Conservation (phyloP, 305 asterid genomes). For the Fraxinus albicans region DNA sequence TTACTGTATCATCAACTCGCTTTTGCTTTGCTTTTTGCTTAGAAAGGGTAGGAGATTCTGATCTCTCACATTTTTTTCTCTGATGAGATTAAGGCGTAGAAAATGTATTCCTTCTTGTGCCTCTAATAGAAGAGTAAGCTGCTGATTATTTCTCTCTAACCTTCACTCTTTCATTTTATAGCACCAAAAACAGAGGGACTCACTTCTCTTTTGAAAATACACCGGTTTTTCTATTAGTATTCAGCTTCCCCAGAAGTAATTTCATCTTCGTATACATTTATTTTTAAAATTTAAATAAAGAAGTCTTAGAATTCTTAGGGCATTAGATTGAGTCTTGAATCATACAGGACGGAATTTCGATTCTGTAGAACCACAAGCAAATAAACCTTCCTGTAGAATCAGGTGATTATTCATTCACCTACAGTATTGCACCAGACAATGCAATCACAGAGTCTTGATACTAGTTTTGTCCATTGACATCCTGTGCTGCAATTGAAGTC, state of each 20-base stretch:
- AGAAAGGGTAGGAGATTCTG: slow-evolving; percentile 32
- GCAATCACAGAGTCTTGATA: neutral
- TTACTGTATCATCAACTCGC: slow-evolving; percentile 34
- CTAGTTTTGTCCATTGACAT: neutral
- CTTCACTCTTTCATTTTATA: neutral
- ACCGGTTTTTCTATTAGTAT: neutral
- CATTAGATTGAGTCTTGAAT: neutral
- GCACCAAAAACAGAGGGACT: neutral
- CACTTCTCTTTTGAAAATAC: slow-evolving; percentile 14
- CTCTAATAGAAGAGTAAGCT: slow-evolving; percentile 65
- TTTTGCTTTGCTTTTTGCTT: slow-evolving; percentile 26
- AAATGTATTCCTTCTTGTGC: slow-evolving; percentile 80
- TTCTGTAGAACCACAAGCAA: neutral
- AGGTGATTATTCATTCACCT: neutral
- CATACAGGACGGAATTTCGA: neutral
- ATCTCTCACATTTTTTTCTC: slow-evolving; percentile 33
- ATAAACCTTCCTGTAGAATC: neutral
- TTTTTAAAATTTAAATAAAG: neutral
- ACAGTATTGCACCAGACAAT: neutral
- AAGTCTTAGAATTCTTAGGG: neutral
- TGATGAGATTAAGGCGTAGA: slow-evolving; percentile 74
- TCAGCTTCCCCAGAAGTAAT: neutral
- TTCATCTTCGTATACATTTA: neutral
- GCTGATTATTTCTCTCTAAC: slow-evolving; percentile 8
- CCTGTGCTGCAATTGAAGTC: neutral